Percentiles rank a stretch among this genome's conserved stretches.
Evolutionary conservation across 306 rosid genomes (phyloP).

Genomic region (Vigna radiata): DNA sequence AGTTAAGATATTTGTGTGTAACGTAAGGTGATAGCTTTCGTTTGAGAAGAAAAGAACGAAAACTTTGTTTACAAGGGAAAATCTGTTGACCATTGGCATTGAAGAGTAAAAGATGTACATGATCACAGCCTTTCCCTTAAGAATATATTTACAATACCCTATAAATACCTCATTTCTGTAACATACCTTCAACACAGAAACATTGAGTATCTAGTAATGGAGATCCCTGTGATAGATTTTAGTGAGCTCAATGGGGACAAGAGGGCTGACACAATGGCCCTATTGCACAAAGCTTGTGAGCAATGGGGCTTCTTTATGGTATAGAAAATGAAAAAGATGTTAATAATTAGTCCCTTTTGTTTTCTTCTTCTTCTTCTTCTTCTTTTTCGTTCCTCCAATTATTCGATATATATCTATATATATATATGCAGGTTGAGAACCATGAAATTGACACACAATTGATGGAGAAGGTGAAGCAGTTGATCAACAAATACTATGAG

Average conservation of each 20-base stretch:
- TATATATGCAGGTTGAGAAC: conserved; percentile 60
- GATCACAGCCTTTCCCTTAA: background rate
- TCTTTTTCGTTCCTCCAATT: no score
- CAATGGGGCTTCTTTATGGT: conserved; percentile 77
- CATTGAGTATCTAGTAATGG: conserved; percentile 41
- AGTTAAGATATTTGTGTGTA: background rate
- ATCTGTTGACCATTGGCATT: conserved; percentile 35
- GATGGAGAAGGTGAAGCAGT: conserved; percentile 74
- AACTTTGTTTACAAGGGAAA: conserved; percentile 44
- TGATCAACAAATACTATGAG: conserved; percentile 67
- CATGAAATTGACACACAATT: conserved; percentile 65
- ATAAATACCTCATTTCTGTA: conserved; percentile 51
- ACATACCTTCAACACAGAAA: conserved; percentile 41
- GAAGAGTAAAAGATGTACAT: conserved; percentile 13
- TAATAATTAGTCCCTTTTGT: background rate
- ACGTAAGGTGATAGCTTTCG: conserved; percentile 34
- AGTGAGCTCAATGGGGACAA: conserved; percentile 55
- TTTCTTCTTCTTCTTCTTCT: background rate
- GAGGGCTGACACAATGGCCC: conserved; percentile 54
- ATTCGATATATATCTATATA: no score
- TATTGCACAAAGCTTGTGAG: conserved; percentile 67
- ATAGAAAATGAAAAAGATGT: conserved; percentile 7
- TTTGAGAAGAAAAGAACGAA: conserved; percentile 38
- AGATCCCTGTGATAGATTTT: conserved; percentile 69
- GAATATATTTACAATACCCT: conserved; percentile 23